Conservation (phyloP, 108 stramenopile genomes). For the Fragilariopsis cylindrus region DNA sequence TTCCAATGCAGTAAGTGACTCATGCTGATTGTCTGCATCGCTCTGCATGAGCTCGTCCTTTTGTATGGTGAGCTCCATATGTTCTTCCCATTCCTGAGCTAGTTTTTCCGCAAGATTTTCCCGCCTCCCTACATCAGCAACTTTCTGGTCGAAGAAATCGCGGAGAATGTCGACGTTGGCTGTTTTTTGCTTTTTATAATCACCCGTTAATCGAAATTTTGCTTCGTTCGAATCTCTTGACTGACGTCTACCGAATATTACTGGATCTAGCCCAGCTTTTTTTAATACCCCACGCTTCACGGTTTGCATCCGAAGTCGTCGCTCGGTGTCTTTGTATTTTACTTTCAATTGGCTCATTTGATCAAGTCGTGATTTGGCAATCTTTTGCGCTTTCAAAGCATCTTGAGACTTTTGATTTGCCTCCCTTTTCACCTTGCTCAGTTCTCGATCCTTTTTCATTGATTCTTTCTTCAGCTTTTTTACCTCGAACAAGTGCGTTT, state of each 20-base stretch:
- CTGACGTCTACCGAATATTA: slow-evolving; percentile 53
- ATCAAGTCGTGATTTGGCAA: slow-evolving; percentile 50
- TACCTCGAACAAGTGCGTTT: slow-evolving; percentile 42
- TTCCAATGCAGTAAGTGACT: slow-evolving; percentile 38
- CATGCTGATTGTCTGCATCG: slow-evolving; percentile 14
- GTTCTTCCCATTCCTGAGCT: slow-evolving; percentile 73
- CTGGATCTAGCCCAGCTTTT: slow-evolving; percentile 63
- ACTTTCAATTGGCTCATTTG: slow-evolving; percentile 45
- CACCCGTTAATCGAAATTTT: neutral
- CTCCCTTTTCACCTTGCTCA: slow-evolving; percentile 37
- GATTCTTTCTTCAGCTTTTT: slow-evolving; percentile 52
- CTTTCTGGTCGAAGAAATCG: slow-evolving; percentile 57
- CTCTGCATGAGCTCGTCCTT: slow-evolving; percentile 28
- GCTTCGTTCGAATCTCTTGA: slow-evolving; percentile 2
- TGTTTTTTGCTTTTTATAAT: neutral
- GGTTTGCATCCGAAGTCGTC: slow-evolving; percentile 56
- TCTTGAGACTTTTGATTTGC: slow-evolving; percentile 39
- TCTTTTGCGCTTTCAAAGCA: slow-evolving; percentile 63
- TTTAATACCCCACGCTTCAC: slow-evolving; percentile 62
- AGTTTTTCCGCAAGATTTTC: slow-evolving; percentile 66
- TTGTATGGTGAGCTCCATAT: slow-evolving; percentile 47
- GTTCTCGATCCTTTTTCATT: slow-evolving; percentile 51
- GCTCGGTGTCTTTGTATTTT: slow-evolving; percentile 75
- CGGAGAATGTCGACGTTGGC: slow-evolving; percentile 39
- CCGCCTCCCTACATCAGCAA: slow-evolving; percentile 50